Percentiles rank a stretch among this genome's conserved stretches.
These are phyloP conservation scores for Collybiopsis luxurians DNA, from an alignment of 768 basidiomycete species.

Conservation along the genomic window DNA sequence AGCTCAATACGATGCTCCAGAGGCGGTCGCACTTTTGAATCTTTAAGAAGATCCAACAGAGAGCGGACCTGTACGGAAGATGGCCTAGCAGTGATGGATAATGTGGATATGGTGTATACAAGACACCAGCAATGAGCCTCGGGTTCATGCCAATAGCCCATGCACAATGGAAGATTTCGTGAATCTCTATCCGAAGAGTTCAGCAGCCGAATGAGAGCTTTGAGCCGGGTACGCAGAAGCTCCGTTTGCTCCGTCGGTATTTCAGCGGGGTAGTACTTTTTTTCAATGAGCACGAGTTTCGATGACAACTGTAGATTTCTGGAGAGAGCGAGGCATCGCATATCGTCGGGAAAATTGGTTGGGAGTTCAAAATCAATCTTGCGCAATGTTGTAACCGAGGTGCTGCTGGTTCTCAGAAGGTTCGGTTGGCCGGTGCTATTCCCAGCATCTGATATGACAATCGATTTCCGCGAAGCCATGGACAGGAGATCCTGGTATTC, in stretches of 20 bases:
- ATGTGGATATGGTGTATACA: constrained; percentile 5
- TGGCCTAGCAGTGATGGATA: neutral
- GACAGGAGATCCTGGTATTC: neutral
- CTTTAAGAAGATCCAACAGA: neutral
- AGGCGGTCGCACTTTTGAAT: constrained; percentile 3
- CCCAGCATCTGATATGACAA: neutral
- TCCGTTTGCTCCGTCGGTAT: constrained; percentile 2
- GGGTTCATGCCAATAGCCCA: constrained; percentile 11
- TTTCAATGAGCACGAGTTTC: constrained; percentile 9
- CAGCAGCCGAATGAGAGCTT: constrained; percentile 2
- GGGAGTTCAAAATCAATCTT: neutral
- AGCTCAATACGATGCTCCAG: constrained; percentile 6
- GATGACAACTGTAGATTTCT: neutral
- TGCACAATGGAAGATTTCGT: neutral
- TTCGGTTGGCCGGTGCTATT: too few relatives aligned
- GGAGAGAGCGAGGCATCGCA: neutral
- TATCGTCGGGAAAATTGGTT: neutral
- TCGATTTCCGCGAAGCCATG: neutral
- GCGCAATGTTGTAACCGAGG: neutral
- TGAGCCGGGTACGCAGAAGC: constrained; percentile 1
- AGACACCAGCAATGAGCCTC: constrained; percentile 8
- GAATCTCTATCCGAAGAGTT: constrained; percentile 2
- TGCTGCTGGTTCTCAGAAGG: neutral
- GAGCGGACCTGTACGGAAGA: neutral
- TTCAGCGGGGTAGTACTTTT: constrained; percentile 2